A percentile compares a stretch with the other conserved stretches of the same genome.
phyloP scores from a whole-genome alignment of 140 eudicot species.

The Anethum foeniculum region DNA sequence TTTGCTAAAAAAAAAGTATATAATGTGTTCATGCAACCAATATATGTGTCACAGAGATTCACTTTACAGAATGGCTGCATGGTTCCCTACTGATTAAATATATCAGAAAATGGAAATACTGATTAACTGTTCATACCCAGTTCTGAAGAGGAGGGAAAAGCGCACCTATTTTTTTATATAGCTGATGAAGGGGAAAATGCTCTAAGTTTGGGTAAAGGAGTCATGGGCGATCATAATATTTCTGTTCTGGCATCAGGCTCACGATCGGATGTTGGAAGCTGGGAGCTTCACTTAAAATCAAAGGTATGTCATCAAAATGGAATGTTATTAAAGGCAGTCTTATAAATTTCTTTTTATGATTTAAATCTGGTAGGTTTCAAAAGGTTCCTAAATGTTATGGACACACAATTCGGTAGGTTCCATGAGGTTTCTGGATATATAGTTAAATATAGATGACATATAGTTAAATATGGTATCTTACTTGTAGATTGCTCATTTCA shows the following conservation, averaged over 20 bases:
- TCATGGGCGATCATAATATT: slow-evolving; percentile 31
- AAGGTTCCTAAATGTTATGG: background rate
- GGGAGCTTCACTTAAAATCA: slow-evolving; percentile 85
- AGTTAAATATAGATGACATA: background rate
- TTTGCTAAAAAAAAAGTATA: background rate
- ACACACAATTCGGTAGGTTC: background rate
- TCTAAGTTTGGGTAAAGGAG: slow-evolving; percentile 53
- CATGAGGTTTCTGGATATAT: background rate
- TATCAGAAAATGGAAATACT: background rate
- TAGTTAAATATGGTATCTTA: background rate
- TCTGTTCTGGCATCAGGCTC: slow-evolving; percentile 75
- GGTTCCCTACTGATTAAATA: background rate
- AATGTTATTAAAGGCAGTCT: background rate
- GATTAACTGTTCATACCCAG: slow-evolving; percentile 20
- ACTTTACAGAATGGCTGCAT: background rate
- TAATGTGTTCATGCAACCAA: background rate
- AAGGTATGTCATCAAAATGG: slow-evolving; percentile 41
- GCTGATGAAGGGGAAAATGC: slow-evolving; percentile 81
- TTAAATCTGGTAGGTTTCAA: background rate
- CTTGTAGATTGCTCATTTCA: background rate
- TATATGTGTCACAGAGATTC: background rate
- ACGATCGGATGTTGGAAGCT: slow-evolving; percentile 64
- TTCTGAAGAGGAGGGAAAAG: slow-evolving; percentile 33
- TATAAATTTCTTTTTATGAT: background rate
- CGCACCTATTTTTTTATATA: slow-evolving; percentile 85